phyloP scores from a whole-genome alignment of 1,139 yeast species.

The Eremothecium cymbalariae region DNA sequence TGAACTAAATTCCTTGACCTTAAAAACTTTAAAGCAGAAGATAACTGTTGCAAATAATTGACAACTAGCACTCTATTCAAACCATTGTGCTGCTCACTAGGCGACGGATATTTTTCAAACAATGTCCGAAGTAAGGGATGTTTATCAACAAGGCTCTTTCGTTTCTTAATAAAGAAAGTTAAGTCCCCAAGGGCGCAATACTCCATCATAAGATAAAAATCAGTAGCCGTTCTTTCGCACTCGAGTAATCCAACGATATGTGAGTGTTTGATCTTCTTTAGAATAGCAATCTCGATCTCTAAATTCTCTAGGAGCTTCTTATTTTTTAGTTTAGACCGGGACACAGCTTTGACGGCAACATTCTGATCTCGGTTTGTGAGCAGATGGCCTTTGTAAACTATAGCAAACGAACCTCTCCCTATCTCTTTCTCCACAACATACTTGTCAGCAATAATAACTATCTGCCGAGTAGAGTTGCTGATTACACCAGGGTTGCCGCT shows the following conservation, averaged over 20 bases:
- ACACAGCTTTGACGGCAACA: slow-evolving; percentile 75
- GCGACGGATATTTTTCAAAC: slow-evolving; percentile 76
- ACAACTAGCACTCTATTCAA: slow-evolving; percentile 68
- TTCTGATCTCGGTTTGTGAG: slow-evolving; percentile 28
- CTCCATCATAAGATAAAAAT: slow-evolving; percentile 92
- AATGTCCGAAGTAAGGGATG: slow-evolving; percentile 76
- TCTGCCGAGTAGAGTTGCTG: no score
- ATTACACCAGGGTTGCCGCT: no score
- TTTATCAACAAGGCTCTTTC: slow-evolving; percentile 60
- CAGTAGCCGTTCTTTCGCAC: slow-evolving; percentile 66
- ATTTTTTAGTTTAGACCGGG: slow-evolving; percentile 71
- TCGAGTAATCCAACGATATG: slow-evolving; percentile 84
- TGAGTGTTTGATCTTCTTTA: slow-evolving; percentile 82
- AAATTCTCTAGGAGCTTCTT: slow-evolving; percentile 82
- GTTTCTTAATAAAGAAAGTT: slow-evolving; percentile 72
- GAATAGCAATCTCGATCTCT: slow-evolving; percentile 81
- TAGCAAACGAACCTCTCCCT: slow-evolving; percentile 93
- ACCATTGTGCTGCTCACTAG: slow-evolving; percentile 62
- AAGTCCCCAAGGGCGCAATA: slow-evolving; percentile 93
- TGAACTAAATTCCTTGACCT: slow-evolving; percentile 81
- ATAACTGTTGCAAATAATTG: slow-evolving; percentile 79
- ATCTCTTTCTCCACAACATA: slow-evolving; percentile 45
- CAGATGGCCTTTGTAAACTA: slow-evolving; percentile 64
- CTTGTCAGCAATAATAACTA: slow-evolving; percentile 13
- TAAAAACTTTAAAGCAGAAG: slow-evolving; percentile 75